Percentiles rank a stretch among this genome's conserved stretches.
Conservation (phyloP, 306 rosid species). For the Trifolium dubium region DNA sequence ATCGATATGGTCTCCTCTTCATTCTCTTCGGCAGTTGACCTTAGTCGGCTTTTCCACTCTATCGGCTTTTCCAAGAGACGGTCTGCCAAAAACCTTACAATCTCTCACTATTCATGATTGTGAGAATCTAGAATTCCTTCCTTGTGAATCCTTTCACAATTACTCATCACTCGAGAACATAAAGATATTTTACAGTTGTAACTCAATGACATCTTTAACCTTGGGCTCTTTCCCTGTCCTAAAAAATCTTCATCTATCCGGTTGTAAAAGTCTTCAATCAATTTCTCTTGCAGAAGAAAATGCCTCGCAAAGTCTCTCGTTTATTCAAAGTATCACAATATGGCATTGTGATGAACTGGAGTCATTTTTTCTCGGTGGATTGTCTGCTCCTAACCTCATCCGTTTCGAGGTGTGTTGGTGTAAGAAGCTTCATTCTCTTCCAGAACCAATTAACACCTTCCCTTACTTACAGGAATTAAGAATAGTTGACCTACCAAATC, state of each 20-base stretch:
- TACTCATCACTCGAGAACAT: constrained; percentile 20
- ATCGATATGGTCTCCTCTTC: neutral
- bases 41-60: neutral
- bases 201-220: neutral
- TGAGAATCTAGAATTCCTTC: constrained; percentile 13
- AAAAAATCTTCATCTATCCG: neutral
- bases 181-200: neutral
- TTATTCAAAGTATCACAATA: neutral
- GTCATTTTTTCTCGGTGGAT: neutral
- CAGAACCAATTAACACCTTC: neutral
- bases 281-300: neutral
- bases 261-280: neutral
- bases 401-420: neutral
- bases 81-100: constrained; percentile 25
- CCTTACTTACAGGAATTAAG: too few species aligned
- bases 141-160: neutral
- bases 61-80: constrained; percentile 3
- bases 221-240: neutral
- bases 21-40: neutral
- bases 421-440: neutral
- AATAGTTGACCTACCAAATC: neutral
- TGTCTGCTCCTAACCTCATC: constrained; percentile 1
- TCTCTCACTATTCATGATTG: neutral
- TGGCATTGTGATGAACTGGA: neutral
- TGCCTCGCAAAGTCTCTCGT: neutral